A percentile compares a stretch with the other conserved stretches of the same genome.
These are phyloP conservation scores for Insectozyma bohioensis DNA, from an alignment of 1,139 yeast genomes.

Conservation along the genomic window DNA sequence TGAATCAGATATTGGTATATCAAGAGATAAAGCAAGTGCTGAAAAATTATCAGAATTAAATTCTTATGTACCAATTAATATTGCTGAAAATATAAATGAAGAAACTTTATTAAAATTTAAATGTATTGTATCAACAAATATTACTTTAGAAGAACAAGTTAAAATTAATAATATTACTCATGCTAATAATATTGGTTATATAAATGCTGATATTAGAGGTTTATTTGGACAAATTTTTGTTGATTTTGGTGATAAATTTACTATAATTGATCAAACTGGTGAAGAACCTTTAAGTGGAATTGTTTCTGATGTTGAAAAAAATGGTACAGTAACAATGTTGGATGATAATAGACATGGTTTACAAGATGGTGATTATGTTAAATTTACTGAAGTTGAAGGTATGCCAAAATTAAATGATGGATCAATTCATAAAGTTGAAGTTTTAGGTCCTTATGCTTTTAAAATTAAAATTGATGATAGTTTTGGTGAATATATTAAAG, in stretches of 20 bases:
- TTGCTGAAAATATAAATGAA: slow-evolving; percentile 54
- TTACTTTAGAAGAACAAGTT: slow-evolving; percentile 72
- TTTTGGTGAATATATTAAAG: slow-evolving; percentile 68
- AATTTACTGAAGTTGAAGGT: slow-evolving; percentile 86
- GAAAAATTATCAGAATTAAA: slow-evolving; percentile 77
- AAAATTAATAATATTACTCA: slow-evolving; percentile 77
- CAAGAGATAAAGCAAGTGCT: slow-evolving; percentile 73
- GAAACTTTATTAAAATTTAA: slow-evolving; percentile 57
- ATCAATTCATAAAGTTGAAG: slow-evolving; percentile 71
- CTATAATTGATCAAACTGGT: slow-evolving; percentile 83
- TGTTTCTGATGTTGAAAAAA: slow-evolving; percentile 81
- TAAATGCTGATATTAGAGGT: slow-evolving; percentile 81
- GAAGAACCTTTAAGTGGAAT: slow-evolving; percentile 90
- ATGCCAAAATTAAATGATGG: slow-evolving; percentile 67
- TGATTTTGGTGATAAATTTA: slow-evolving; percentile 82
- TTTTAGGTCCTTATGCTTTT: slow-evolving; percentile 92
- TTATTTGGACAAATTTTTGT: slow-evolving; percentile 87
- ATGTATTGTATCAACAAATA: slow-evolving; percentile 81
- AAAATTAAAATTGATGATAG: slow-evolving; percentile 56
- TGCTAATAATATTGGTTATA: slow-evolving; percentile 69
- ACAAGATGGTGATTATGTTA: slow-evolving; percentile 88
- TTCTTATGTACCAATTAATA: slow-evolving; percentile 84
- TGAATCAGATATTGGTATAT: slow-evolving; percentile 67
- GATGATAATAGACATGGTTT: slow-evolving; percentile 93
- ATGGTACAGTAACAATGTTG: slow-evolving; percentile 89